Conservation (phyloP, 208 protist species). For the Trypanosomatidae sp. region DNA sequence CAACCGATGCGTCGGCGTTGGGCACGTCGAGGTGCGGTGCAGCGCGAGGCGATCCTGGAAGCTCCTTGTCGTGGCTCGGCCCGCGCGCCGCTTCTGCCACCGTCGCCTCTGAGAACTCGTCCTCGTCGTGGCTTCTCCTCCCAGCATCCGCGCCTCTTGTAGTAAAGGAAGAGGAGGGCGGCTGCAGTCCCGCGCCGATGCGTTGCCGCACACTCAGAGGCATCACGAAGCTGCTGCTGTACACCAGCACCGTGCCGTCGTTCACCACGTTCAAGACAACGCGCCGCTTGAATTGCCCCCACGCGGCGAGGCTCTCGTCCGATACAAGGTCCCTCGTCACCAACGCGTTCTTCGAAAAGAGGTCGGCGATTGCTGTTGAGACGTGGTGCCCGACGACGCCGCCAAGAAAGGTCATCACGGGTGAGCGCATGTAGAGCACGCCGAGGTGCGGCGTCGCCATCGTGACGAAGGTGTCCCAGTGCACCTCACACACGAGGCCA, state of each 20-base stretch:
- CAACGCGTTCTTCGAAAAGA: slow-evolving; percentile 33
- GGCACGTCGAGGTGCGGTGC: neutral
- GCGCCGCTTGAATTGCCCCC: slow-evolving; percentile 30
- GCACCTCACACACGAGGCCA: slow-evolving; percentile 4
- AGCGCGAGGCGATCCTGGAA: no score
- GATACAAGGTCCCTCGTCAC: slow-evolving; percentile 22
- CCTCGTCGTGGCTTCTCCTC: no score
- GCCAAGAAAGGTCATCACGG: slow-evolving; percentile 30
- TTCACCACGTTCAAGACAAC: slow-evolving; percentile 37
- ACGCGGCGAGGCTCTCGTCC: slow-evolving; percentile 25
- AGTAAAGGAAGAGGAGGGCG: no score
- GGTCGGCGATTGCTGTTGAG: slow-evolving; percentile 39
- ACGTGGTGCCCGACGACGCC: slow-evolving; percentile 22
- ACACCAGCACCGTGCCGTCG: slow-evolving; percentile 38
- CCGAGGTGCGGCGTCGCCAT: slow-evolving; percentile 59
- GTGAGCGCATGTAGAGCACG: slow-evolving; percentile 42
- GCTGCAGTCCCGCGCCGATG: neutral
- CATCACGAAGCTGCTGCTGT: slow-evolving; percentile 47
- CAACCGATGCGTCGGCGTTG: neutral
- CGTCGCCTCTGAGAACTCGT: no score
- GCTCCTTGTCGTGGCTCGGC: neutral
- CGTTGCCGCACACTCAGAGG: slow-evolving; percentile 8
- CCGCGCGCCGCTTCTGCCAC: neutral
- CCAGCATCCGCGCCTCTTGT: no score
- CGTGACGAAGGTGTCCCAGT: slow-evolving; percentile 56